Conservation (phyloP, 2,329 filamentous ascomycete species). For the Drechslera avenae region DNA sequence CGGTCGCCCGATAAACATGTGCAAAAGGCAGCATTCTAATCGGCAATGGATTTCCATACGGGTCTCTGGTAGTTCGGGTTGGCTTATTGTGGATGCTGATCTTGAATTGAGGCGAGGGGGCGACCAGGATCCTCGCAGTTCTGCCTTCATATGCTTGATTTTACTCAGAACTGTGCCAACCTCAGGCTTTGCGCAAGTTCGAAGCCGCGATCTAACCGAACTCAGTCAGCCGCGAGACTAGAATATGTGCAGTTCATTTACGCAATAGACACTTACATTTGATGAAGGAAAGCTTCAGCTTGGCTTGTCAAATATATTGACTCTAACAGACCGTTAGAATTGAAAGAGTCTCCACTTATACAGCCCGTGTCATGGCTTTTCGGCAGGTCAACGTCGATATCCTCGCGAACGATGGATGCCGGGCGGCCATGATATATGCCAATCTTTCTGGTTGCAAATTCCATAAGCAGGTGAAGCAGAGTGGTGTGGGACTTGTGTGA, state of each 20-base stretch:
- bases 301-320: slow-evolving; percentile 14
- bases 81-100: neutral
- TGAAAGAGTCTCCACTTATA: slow-evolving; percentile 4
- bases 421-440: slow-evolving; percentile 21
- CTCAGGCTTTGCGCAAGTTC: slow-evolving; percentile 10
- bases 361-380: neutral
- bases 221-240: neutral
- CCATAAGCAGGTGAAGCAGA: neutral
- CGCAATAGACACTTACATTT: slow-evolving; percentile 7
- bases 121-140: slow-evolving; percentile 7
- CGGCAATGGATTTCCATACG: slow-evolving; percentile 10
- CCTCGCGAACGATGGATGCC: slow-evolving; percentile 14
- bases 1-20: slow-evolving; percentile 21
- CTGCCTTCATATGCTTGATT: slow-evolving; percentile 11
- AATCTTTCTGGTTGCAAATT: slow-evolving; percentile 8
- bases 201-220: slow-evolving; percentile 6
- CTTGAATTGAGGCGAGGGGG: neutral
- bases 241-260: neutral
- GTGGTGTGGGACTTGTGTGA: neutral
- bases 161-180: slow-evolving; percentile 6
- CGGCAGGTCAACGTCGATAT: slow-evolving; percentile 18
- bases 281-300: slow-evolving; percentile 11
- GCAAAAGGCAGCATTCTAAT: slow-evolving; percentile 16
- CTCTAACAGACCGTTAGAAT: slow-evolving; percentile 5
- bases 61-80: neutral